Evolutionary conservation across 2,329 filamentous ascomycete genomes (phyloP).

Genomic region (Geosmithia flava): DNA sequence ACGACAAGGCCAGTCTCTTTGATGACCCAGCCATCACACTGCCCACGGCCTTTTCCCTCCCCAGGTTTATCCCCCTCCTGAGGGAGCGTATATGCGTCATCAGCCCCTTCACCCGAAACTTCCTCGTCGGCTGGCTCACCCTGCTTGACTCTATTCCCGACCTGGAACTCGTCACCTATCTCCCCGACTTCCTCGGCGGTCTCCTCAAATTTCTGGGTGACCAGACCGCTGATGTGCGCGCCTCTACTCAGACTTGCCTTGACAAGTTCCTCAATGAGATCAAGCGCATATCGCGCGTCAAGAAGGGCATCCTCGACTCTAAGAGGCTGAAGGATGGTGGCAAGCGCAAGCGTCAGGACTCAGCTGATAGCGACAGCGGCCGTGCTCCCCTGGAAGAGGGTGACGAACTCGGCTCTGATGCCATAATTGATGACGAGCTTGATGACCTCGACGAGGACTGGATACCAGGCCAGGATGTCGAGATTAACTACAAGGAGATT

Average conservation of each 20-base stretch:
- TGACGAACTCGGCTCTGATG: conserved; percentile 46
- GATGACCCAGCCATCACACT: conserved; percentile 34
- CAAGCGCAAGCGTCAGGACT: conserved; percentile 57
- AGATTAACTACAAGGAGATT: conserved; percentile 86
- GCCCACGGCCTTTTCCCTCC: conserved; percentile 83
- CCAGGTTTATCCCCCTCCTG: conserved; percentile 81
- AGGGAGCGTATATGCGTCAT: conserved; percentile 90
- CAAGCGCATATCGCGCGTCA: conserved; percentile 83
- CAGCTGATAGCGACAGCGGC: conserved; percentile 53
- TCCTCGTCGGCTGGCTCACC: conserved; percentile 92
- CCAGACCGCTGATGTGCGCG: conserved; percentile 85
- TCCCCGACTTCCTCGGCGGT: conserved; percentile 84
- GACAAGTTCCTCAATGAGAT: conserved; percentile 91
- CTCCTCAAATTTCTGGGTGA: conserved; percentile 88
- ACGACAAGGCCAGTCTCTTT: conserved; percentile 29
- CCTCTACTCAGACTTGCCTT: conserved; percentile 76
- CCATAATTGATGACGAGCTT: conserved; percentile 43
- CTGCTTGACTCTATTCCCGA: conserved; percentile 94
- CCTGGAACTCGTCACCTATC: conserved; percentile 80
- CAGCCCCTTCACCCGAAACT: conserved; percentile 89
- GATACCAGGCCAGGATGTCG: conserved; percentile 93
- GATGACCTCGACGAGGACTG: conserved; percentile 76
- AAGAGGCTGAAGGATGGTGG: conserved; percentile 56
- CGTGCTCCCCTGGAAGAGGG: conserved; percentile 46
- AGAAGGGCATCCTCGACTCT: conserved; percentile 83